Evolutionary conservation across 2,329 filamentous ascomycete species (phyloP).

Genomic region (Aplosporella prunicola): DNA sequence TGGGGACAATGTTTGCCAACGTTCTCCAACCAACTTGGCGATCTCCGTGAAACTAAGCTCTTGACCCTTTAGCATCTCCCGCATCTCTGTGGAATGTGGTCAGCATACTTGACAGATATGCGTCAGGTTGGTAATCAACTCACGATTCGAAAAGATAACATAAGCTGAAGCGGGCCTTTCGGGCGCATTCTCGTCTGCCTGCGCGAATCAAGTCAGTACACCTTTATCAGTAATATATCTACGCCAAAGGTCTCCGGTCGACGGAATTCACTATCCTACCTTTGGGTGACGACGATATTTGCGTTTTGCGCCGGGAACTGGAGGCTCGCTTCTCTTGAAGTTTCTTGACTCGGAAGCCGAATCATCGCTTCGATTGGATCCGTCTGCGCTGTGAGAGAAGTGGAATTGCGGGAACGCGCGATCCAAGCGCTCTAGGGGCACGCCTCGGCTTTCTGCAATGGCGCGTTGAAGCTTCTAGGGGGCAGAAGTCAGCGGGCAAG

Average conservation of each 20-base stretch:
- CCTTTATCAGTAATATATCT: constrained; percentile 13
- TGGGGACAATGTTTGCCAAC: constrained; percentile 64
- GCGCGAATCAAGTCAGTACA: constrained; percentile 6
- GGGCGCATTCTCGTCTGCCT: constrained; percentile 71
- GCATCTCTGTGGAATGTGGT: constrained; percentile 49
- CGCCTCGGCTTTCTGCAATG: constrained; percentile 63
- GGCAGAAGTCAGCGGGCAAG: too few species aligned
- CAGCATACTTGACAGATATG: neutral
- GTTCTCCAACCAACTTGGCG: constrained; percentile 70
- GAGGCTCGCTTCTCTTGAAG: constrained; percentile 34
- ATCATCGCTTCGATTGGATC: constrained; percentile 45
- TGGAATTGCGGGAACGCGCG: constrained; percentile 5
- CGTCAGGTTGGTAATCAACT: too few species aligned
- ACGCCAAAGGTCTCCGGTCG: too few species aligned
- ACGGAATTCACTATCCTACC: constrained; percentile 38
- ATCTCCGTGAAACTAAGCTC: constrained; percentile 76
- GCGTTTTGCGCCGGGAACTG: constrained; percentile 47
- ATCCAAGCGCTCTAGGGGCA: constrained; percentile 21
- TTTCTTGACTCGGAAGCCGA: constrained; percentile 42
- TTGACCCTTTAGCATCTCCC: constrained; percentile 66
- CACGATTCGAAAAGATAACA: constrained; percentile 77
- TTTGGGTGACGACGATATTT: constrained; percentile 74
- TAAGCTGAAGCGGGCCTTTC: constrained; percentile 75
- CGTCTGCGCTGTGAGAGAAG: constrained; percentile 37
- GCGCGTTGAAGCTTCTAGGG: constrained; percentile 81